Evolutionary conservation across 1,139 yeast genomes (phyloP).

Genomic region (Sugiyamaella xylanicola): DNA sequence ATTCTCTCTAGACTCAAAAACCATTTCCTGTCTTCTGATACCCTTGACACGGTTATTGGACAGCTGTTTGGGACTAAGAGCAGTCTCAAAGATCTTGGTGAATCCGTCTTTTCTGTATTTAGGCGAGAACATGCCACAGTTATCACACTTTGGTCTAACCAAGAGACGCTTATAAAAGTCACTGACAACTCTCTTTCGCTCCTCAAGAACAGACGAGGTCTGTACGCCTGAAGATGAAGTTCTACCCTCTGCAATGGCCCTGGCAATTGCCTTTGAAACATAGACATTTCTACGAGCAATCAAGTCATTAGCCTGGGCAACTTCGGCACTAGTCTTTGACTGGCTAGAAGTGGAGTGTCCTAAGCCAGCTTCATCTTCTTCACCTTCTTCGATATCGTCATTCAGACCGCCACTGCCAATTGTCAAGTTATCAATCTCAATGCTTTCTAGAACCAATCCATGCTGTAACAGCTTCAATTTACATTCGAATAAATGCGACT

Average conservation of each 20-base stretch:
- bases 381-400: conserved; percentile 46
- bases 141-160: conserved; percentile 85
- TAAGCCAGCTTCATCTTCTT: conserved; percentile 38
- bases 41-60: conserved; percentile 84
- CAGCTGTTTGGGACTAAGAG: conserved; percentile 75
- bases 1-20: conserved; percentile 44
- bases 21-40: conserved; percentile 69
- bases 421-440: conserved; percentile 66
- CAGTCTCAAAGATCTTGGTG: conserved; percentile 86
- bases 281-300: conserved; percentile 64
- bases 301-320: conserved; percentile 48
- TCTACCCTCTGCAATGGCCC: conserved; percentile 79
- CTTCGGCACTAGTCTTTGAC: conserved; percentile 26
- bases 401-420: conserved; percentile 46
- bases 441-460: conserved; percentile 80
- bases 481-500: conserved; percentile 75
- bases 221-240: conserved; percentile 66
- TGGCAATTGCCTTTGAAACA: conserved; percentile 68
- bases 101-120: conserved; percentile 93
- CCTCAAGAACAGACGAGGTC: conserved; percentile 85
- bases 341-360: conserved; percentile 23
- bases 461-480: conserved; percentile 81
- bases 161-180: conserved; percentile 74
- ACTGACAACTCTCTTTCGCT: conserved; percentile 74
- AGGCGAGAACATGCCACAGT: conserved; percentile 95